A percentile compares a stretch with the other conserved stretches of the same genome.
phyloP scores from a whole-genome alignment of 2,329 filamentous ascomycete species.

The Diaporthe sp. region DNA sequence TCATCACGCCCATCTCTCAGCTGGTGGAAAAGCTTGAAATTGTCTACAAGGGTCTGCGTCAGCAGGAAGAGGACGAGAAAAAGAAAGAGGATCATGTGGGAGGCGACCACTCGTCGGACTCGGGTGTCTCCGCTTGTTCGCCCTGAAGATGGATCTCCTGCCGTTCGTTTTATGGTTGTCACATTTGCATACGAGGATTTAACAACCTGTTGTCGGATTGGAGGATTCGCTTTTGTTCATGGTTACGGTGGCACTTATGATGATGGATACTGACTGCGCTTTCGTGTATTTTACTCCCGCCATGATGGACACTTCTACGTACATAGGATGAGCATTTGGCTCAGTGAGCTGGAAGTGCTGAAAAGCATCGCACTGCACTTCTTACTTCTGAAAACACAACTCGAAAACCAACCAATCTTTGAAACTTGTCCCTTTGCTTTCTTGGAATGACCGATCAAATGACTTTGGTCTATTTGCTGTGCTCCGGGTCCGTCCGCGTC shows the following conservation, averaged over 20 bases:
- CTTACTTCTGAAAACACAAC: background rate
- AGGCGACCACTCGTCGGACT: background rate
- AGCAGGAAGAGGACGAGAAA: background rate
- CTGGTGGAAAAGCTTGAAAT: constrained; percentile 10
- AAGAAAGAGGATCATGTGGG: background rate
- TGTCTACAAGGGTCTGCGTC: background rate
- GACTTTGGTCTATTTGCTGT: background rate
- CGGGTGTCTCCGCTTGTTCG: constrained; percentile 25
- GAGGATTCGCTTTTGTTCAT: background rate
- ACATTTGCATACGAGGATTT: background rate
- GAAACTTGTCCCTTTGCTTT: background rate
- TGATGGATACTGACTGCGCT: background rate
- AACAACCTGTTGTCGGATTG: background rate
- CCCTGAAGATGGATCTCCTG: background rate
- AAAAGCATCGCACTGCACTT: background rate
- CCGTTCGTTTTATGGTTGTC: background rate
- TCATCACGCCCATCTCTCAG: constrained; percentile 1
- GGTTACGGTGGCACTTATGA: background rate
- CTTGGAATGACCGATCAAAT: background rate
- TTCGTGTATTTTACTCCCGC: constrained; percentile 15
- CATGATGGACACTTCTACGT: background rate
- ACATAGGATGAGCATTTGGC: constrained; percentile 12
- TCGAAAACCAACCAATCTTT: background rate
- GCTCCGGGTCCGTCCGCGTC: background rate
- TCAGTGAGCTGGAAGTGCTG: background rate